These are phyloP conservation scores for Metschnikowia henanensis DNA, from an alignment of 805 yeast genomes.

Conservation along the genomic window DNA sequence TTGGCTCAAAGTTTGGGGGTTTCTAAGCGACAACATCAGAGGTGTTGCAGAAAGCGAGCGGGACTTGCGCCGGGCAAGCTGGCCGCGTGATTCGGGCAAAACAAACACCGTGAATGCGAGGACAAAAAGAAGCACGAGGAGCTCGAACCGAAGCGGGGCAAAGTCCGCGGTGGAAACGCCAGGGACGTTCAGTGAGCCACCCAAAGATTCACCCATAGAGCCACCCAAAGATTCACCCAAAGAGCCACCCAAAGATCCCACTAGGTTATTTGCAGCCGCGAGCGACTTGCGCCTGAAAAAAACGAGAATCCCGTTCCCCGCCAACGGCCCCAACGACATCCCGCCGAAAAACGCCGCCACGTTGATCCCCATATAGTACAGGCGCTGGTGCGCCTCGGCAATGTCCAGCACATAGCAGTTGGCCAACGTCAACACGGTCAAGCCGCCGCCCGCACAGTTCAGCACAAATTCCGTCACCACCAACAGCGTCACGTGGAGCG, in stretches of 20 bases:
- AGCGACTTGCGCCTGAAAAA: background rate
- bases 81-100: slow-evolving; percentile 67
- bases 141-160: slow-evolving; percentile 30
- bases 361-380: slow-evolving; percentile 56
- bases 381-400: slow-evolving; percentile 58
- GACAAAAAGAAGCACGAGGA: slow-evolving; percentile 35
- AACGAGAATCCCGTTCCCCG: slow-evolving; percentile 34
- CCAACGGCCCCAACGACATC: slow-evolving; percentile 61
- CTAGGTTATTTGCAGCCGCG: background rate
- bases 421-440: slow-evolving; percentile 54
- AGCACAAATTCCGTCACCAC: slow-evolving; percentile 45
- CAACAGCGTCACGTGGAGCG: slow-evolving; percentile 35
- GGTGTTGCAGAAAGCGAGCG: slow-evolving; percentile 27
- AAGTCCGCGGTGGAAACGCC: slow-evolving; percentile 26
- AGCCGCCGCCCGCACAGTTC: slow-evolving; percentile 59
- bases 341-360: slow-evolving; percentile 62
- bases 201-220: no score
- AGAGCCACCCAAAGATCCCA: no score
- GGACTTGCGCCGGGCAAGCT: slow-evolving; percentile 51
- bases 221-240: no score
- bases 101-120: slow-evolving; percentile 28
- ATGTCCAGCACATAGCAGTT: slow-evolving; percentile 77
- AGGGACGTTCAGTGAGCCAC: background rate
- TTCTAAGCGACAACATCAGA: background rate
- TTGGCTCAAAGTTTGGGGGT: slow-evolving; percentile 21